These are phyloP conservation scores for Orbilia oligospora DNA, from an alignment of 2,329 filamentous ascomycete genomes.

Conservation along the genomic window DNA sequence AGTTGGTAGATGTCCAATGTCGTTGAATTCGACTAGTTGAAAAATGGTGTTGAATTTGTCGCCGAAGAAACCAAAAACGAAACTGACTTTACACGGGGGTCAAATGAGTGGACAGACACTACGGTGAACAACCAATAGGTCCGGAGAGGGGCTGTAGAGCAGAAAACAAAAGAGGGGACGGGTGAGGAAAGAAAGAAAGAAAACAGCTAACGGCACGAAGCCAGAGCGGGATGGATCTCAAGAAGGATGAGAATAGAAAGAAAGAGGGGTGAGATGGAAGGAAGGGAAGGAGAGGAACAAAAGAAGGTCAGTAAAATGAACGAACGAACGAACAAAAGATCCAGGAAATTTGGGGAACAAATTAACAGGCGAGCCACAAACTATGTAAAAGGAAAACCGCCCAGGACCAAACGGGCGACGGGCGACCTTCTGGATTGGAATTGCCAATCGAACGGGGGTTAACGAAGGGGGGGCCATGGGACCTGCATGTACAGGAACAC, in stretches of 20 bases:
- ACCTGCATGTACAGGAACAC: constrained; percentile 51
- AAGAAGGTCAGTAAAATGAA: constrained; percentile 53
- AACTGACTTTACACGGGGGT: constrained; percentile 64
- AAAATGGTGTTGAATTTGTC: constrained; percentile 8
- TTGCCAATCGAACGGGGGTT: constrained; percentile 58
- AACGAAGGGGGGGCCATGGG: constrained; percentile 49
- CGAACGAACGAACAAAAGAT: constrained; percentile 33
- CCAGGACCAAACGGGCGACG: constrained; percentile 30
- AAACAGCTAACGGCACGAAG: constrained; percentile 63
- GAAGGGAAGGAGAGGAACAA: constrained; percentile 58
- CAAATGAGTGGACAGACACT: constrained; percentile 67
- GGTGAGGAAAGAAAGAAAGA: constrained; percentile 38
- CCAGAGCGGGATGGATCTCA: constrained; percentile 59
- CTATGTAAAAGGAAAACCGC: constrained; percentile 58
- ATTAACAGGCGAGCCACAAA: constrained; percentile 49
- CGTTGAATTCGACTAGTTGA: too few species aligned
- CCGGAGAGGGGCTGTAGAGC: constrained; percentile 68
- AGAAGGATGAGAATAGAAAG: constrained; percentile 57
- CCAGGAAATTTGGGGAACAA: constrained; percentile 53
- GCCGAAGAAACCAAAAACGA: constrained; percentile 44
- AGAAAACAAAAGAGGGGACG: constrained; percentile 68
- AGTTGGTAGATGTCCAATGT: too few species aligned
- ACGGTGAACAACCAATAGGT: constrained; percentile 67
- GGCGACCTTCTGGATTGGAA: constrained; percentile 61
- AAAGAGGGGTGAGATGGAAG: constrained; percentile 61